Percentiles rank a stretch among this genome's conserved stretches.
These are phyloP conservation scores for Zygotorulaspora danielsina DNA, from an alignment of 805 yeast species.

Conservation along the genomic window DNA sequence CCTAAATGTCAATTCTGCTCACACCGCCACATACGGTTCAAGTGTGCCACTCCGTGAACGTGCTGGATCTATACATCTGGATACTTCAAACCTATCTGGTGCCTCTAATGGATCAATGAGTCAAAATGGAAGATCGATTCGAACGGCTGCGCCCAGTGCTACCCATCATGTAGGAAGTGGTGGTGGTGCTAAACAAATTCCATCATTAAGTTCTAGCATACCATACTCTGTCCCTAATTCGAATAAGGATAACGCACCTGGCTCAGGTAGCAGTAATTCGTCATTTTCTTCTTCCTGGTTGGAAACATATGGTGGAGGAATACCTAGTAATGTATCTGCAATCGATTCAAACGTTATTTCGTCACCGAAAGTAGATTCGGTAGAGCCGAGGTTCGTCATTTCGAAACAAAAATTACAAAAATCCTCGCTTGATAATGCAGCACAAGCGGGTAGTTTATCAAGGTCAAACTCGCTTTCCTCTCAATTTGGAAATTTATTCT, in stretches of 20 bases:
- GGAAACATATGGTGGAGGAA: slow-evolving; percentile 35
- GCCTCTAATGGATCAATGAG: slow-evolving; percentile 11
- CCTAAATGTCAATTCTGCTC: slow-evolving; percentile 35
- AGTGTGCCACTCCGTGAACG: slow-evolving; percentile 21
- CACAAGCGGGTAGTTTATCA: slow-evolving; percentile 24
- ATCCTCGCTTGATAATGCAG: slow-evolving; percentile 25
- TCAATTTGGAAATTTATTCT: slow-evolving; percentile 34
- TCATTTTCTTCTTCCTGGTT: slow-evolving; percentile 36
- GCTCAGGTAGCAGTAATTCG: slow-evolving; percentile 27
- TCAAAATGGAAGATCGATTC: slow-evolving; percentile 12
- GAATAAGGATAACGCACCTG: slow-evolving; percentile 31
- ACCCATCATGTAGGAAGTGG: slow-evolving; percentile 14
- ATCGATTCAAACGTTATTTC: slow-evolving; percentile 59
- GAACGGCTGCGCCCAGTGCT: slow-evolving; percentile 15
- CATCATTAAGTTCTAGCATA: slow-evolving; percentile 53
- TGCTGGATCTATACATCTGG: slow-evolving; percentile 26
- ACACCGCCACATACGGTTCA: slow-evolving; percentile 32
- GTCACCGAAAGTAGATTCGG: slow-evolving; percentile 63
- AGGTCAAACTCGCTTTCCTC: slow-evolving; percentile 36
- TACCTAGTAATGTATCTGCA: slow-evolving; percentile 41
- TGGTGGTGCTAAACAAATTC: slow-evolving; percentile 25
- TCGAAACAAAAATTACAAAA: slow-evolving; percentile 59
- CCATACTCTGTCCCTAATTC: slow-evolving; percentile 76
- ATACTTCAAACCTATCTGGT: slow-evolving; percentile 11
- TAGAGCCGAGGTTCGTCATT: slow-evolving; percentile 84